Conservation (phyloP, 1,284 basidiomycete species). For the Puccinia triticina region DNA sequence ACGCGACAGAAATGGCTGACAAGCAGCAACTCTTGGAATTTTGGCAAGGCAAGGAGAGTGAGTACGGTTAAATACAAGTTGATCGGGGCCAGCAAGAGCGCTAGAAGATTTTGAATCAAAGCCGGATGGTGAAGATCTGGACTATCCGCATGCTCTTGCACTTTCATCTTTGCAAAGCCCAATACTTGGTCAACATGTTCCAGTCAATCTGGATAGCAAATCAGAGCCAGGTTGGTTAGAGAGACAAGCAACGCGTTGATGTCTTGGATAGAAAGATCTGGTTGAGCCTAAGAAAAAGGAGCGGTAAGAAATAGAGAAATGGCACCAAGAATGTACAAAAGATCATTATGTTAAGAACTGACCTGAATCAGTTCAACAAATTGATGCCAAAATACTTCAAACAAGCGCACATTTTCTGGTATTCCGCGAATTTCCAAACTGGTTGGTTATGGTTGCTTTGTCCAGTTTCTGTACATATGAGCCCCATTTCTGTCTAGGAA, state of each 20-base stretch:
- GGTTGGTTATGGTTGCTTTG: constrained; percentile 50
- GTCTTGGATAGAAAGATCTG: constrained; percentile 91
- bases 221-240: constrained; percentile 84
- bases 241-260: constrained; percentile 91
- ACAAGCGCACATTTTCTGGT: constrained; percentile 85
- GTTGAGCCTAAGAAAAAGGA: constrained; percentile 71
- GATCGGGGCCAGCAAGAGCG: constrained; percentile 85
- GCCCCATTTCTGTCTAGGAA: no score
- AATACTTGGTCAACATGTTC: constrained; percentile 94
- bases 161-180: constrained; percentile 80
- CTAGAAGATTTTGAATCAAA: constrained; percentile 83
- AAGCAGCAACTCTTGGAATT: constrained; percentile 77
- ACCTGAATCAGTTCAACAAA: constrained; percentile 96
- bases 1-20: constrained; percentile 81
- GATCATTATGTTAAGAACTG: constrained; percentile 52
- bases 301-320: constrained; percentile 16
- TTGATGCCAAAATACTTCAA: constrained; percentile 97
- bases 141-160: constrained; percentile 79
- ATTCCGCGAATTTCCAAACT: constrained; percentile 74
- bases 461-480: constrained; percentile 34
- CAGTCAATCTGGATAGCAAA: constrained; percentile 89
- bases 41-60: constrained; percentile 86
- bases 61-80: constrained; percentile 91
- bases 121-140: constrained; percentile 82
- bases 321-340: neutral